These are phyloP conservation scores for Suillus decipiens DNA, from an alignment of 768 basidiomycete species.

Conservation along the genomic window DNA sequence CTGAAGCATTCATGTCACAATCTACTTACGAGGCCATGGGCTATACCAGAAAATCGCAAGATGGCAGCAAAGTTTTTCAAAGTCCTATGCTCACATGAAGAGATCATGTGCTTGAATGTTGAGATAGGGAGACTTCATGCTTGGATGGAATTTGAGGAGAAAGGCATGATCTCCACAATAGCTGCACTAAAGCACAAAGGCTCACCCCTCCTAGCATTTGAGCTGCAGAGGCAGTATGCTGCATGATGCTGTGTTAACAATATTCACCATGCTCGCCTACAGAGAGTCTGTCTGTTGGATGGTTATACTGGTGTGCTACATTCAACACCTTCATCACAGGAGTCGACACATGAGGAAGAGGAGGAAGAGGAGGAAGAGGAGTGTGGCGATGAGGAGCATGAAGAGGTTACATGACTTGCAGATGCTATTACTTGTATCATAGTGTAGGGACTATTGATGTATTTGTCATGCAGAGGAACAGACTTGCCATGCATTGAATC, in stretches of 20 bases:
- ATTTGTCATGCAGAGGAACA: background rate
- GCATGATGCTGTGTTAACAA: slow-evolving; percentile 2
- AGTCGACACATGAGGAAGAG: background rate
- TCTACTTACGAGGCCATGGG: slow-evolving; percentile 32
- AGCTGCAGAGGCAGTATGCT: slow-evolving; percentile 1
- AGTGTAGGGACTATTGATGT: background rate
- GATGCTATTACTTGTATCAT: background rate
- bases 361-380: background rate
- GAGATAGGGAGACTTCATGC: slow-evolving; percentile 27
- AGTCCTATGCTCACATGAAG: slow-evolving; percentile 33
- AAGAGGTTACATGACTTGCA: background rate
- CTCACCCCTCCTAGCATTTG: background rate
- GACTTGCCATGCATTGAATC: background rate
- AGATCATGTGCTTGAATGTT: slow-evolving; percentile 32
- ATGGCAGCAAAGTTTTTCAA: slow-evolving; percentile 30
- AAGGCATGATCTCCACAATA: background rate
- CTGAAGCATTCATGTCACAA: slow-evolving; percentile 33
- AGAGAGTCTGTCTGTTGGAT: background rate
- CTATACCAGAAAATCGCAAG: slow-evolving; percentile 38
- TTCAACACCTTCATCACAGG: background rate
- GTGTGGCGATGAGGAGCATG: background rate
- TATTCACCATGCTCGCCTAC: background rate
- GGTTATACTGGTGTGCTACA: background rate
- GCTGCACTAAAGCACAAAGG: background rate
- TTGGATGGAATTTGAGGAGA: slow-evolving; percentile 10